These are phyloP conservation scores for Kodamaea sp. DNA, from an alignment of 1,139 yeast genomes.

Conservation along the genomic window DNA sequence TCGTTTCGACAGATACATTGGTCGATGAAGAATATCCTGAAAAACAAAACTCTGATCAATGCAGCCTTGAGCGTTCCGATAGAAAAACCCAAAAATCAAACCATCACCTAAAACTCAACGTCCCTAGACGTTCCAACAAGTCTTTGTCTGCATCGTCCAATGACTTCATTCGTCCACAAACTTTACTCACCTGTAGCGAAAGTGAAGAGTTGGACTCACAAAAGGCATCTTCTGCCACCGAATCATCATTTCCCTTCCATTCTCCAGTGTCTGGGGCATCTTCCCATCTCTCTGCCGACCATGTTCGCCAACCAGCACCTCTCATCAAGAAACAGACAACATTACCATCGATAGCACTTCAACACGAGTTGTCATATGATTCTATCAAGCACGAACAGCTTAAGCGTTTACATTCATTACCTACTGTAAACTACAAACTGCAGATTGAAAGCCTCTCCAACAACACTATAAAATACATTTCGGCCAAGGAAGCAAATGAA, in stretches of 20 bases:
- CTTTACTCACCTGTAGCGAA: conserved; percentile 8
- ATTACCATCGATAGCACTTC: conserved; percentile 14
- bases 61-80: no score
- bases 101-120: conserved; percentile 1
- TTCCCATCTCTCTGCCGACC: neutral
- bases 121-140: conserved; percentile 9
- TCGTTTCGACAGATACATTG: conserved; percentile 12
- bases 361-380: conserved; percentile 15
- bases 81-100: neutral
- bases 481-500: conserved; percentile 2
- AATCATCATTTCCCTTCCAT: conserved; percentile 12
- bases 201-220: conserved; percentile 9
- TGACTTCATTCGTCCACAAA: conserved; percentile 7
- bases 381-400: conserved; percentile 20
- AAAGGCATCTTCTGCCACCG: conserved; percentile 15
- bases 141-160: conserved; percentile 10
- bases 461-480: conserved; percentile 7
- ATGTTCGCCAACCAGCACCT: neutral
- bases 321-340: conserved; percentile 17
- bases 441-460: conserved; percentile 14
- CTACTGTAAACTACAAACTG: conserved; percentile 12
- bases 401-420: conserved; percentile 18
- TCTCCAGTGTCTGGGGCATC: neutral
- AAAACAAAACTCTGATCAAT: conserved; percentile 1
- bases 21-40: conserved; percentile 12